A percentile compares a stretch with the other conserved stretches of the same genome.
phyloP scores from a whole-genome alignment of 1,284 basidiomycete genomes.

The Termitomyces sp. region DNA sequence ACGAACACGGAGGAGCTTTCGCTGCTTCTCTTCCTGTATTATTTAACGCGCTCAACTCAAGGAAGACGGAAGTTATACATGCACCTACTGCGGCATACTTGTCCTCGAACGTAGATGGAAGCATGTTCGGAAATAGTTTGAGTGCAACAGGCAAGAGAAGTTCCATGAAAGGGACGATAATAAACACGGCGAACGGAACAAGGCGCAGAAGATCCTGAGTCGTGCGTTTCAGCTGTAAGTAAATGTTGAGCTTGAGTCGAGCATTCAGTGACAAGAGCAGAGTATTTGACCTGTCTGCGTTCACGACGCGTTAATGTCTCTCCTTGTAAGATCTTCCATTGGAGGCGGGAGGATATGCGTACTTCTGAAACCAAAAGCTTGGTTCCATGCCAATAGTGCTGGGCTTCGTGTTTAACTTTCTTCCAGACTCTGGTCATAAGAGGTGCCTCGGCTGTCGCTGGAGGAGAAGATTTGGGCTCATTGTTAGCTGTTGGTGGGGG shows the following conservation, averaged over 20 bases:
- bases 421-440: conserved; percentile 72
- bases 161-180: conserved; percentile 98
- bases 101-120: conserved; percentile 97
- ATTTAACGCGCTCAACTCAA: background rate
- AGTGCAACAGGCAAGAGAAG: conserved; percentile 94
- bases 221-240: conserved; percentile 78
- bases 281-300: conserved; percentile 73
- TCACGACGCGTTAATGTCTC: conserved; percentile 90
- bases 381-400: conserved; percentile 96
- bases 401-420: conserved; percentile 91
- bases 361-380: conserved; percentile 95
- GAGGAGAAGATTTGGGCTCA: conserved; percentile 45
- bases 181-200: conserved; percentile 92
- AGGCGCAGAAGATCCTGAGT: conserved; percentile 90
- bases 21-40: conserved; percentile 90
- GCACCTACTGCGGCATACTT: conserved; percentile 80
- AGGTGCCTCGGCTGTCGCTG: conserved; percentile 45
- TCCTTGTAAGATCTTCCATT: conserved; percentile 91
- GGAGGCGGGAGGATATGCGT: conserved; percentile 81
- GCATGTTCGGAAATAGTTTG: conserved; percentile 98
- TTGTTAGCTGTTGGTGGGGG: conserved; percentile 18
- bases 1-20: conserved; percentile 90
- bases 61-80: background rate
- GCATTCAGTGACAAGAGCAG: background rate
- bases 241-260: conserved; percentile 7